Conservation (phyloP, 1,139 yeast species). For the Hansenula lynferdii region DNA sequence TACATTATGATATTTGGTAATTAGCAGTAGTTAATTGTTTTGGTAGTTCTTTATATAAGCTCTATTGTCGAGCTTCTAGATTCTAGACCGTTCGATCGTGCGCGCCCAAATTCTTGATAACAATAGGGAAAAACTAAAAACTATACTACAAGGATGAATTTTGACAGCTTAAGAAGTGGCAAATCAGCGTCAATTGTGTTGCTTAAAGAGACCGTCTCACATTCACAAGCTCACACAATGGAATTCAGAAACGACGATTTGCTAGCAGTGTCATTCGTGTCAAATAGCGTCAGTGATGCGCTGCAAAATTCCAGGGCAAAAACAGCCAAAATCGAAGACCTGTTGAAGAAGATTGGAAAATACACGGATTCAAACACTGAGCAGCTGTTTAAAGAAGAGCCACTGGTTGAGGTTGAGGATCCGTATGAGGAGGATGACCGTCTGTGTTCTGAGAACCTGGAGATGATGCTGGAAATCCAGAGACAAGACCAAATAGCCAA, state of each 20-base stretch:
- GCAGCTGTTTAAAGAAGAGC: not conserved
- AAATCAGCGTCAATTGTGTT: too few species aligned
- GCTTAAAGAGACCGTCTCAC: too few species aligned
- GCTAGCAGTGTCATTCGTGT: conserved; percentile 13
- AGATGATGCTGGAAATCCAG: conserved; percentile 39
- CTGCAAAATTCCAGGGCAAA: conserved; percentile 12
- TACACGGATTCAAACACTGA: conserved; percentile 8
- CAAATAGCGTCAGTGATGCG: conserved; percentile 8
- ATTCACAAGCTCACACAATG: too few species aligned
- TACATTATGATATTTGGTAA: too few species aligned
- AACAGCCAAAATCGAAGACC: conserved; percentile 14
- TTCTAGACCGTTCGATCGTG: too few species aligned
- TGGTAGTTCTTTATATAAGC: too few species aligned
- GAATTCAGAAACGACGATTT: conserved; percentile 17
- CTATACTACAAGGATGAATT: too few species aligned
- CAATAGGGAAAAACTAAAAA: too few species aligned
- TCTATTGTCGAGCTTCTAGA: too few species aligned
- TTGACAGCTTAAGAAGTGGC: too few species aligned
- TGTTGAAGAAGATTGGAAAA: conserved; percentile 12
- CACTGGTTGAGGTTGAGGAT: not conserved
- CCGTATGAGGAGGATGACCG: conserved; percentile 6
- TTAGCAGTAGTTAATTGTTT: too few species aligned
- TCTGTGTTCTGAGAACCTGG: conserved; percentile 34
- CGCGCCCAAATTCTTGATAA: too few species aligned
- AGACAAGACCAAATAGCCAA: conserved; percentile 35